Base-by-base conservation (phyloP, 1,284 basidiomycete genomes). In the Puccinia sorghi region DNA sequence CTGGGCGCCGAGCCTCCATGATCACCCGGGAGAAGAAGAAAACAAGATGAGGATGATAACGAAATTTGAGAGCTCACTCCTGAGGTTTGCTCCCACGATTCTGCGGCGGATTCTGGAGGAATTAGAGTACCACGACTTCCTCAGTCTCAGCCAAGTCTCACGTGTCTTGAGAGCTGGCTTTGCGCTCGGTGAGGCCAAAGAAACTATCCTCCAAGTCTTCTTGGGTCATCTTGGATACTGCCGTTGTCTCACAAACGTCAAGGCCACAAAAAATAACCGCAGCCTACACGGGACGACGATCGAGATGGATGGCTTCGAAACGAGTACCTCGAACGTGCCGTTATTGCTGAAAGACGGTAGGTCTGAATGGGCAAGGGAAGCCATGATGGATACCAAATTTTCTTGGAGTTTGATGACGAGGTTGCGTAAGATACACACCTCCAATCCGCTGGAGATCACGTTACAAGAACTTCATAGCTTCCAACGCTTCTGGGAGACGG, bases 61-160 rank as follows among this genome's bases (percentile, higher is more conserved):
- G 20, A 64, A 64, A 41, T 64, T 64, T 22, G 61, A 64, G 41
- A n/a, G 25, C 13, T 64, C 61, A 25, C 17, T 64, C 0, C 13
- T 64, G 61, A 46, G 22, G 12, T 64, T 64, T 64, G 41, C 61
- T 46, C 61, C 43, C 11, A 11, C 59, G n/a, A 64, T 64, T 46
- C 22, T 64, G n/a, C 17, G 39, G 22, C 41, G 39, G 4, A 46
- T 64, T 15, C 39, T 64, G 15, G 6, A 46, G n/a, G n/a, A 64
- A 43, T 64, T 64, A 22, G 41, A 17, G 43, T 64, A 64, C 25
- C 20, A 13, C 17, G 61, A 64, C 41, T 64, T 64, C 37, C 25
- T 64, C 22, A 64, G 41, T 9, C 61, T 64, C 41, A 46, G n/a
- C 22, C 61, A 64, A 64, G 61, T 64, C 41, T 64, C 61, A 11